phyloP scores from a whole-genome alignment of 2,329 filamentous ascomycete genomes.

The Canariomyces notabilis region DNA sequence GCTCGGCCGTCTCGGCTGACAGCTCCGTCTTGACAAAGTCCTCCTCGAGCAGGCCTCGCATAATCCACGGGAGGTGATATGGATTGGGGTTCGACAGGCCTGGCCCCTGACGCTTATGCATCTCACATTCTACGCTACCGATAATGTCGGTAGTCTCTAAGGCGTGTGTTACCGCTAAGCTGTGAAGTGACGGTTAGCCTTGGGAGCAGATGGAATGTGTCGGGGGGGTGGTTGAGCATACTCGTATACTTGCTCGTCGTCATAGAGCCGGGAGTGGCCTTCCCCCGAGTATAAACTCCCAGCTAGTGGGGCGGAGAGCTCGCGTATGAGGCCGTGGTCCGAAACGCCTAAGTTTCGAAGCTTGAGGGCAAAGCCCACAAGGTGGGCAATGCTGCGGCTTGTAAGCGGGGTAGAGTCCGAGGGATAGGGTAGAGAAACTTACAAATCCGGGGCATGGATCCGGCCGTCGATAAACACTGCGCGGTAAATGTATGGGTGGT shows the following conservation, averaged over 20 bases:
- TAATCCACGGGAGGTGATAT: constrained; percentile 90
- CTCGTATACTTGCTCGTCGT: constrained; percentile 80
- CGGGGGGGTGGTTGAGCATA: constrained; percentile 33
- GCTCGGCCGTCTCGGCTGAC: constrained; percentile 66
- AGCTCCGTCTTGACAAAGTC: constrained; percentile 81
- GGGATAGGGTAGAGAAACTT: constrained; percentile 23
- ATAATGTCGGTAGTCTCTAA: constrained; percentile 61
- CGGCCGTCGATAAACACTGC: constrained; percentile 95
- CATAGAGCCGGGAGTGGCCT: constrained; percentile 89
- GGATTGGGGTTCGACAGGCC: constrained; percentile 62
- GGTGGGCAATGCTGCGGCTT: constrained; percentile 63
- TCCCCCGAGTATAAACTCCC: constrained; percentile 89
- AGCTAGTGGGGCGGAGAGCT: constrained; percentile 81
- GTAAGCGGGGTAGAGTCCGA: background rate
- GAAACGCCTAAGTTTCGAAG: constrained; percentile 87
- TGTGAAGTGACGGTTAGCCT: constrained; percentile 25
- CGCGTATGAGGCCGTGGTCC: constrained; percentile 88
- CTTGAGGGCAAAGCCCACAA: constrained; percentile 90
- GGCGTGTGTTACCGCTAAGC: constrained; percentile 64
- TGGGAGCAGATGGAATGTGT: background rate
- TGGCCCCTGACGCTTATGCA: constrained; percentile 50
- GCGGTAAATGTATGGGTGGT: constrained; percentile 88
- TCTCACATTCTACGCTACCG: constrained; percentile 43
- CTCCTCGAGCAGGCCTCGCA: constrained; percentile 89
- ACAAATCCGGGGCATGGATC: constrained; percentile 88